Evolutionary conservation across 1,284 basidiomycete species (phyloP).

Genomic region (Rhizoctonia solani): DNA sequence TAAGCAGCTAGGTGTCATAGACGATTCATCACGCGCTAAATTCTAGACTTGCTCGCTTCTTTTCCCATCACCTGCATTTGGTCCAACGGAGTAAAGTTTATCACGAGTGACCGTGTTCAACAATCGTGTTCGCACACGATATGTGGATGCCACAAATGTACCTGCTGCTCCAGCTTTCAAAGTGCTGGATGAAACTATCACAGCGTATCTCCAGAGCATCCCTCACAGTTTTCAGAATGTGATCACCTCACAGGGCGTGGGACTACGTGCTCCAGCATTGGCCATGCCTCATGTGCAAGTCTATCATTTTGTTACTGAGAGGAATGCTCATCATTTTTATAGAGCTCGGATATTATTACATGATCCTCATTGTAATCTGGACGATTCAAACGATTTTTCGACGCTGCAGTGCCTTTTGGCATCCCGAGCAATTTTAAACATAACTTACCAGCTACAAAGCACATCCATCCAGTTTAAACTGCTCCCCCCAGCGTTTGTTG

Average conservation of each 20-base stretch:
- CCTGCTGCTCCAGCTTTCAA: conserved; percentile 22
- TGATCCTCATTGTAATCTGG: conserved; percentile 24
- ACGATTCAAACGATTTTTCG: conserved; percentile 8
- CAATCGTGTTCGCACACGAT: conserved; percentile 28
- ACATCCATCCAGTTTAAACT: conserved; percentile 12
- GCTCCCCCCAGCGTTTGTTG: conserved; percentile 20
- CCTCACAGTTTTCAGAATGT: background rate
- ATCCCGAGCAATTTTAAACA: conserved; percentile 16
- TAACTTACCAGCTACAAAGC: conserved; percentile 22
- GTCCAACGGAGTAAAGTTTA: background rate
- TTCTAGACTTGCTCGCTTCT: too few species aligned
- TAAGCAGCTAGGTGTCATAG: background rate
- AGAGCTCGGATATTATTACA: conserved; percentile 22
- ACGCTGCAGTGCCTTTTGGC: conserved; percentile 25
- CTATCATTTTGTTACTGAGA: background rate
- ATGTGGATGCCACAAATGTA: conserved; percentile 20
- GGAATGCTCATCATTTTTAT: background rate
- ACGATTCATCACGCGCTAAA: background rate
- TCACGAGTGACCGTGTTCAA: conserved; percentile 27
- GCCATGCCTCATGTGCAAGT: conserved; percentile 18
- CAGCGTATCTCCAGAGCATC: conserved; percentile 2
- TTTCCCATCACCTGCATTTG: background rate
- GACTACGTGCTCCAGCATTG: background rate
- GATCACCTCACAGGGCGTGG: background rate
- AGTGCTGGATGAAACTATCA: conserved; percentile 25